Evolutionary conservation across 331 rosid species (phyloP).

Genomic region (Quercus phellos): DNA sequence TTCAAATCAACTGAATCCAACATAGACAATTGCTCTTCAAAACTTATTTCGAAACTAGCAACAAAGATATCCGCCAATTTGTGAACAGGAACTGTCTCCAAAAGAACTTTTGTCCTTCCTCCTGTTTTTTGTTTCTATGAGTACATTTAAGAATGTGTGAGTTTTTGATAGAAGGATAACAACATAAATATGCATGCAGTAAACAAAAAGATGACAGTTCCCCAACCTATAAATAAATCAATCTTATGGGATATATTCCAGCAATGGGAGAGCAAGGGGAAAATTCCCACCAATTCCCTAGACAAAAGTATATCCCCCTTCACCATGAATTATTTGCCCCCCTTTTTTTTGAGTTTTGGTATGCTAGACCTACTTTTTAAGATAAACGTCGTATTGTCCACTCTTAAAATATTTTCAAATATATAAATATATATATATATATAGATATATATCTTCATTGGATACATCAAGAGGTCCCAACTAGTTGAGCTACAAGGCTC

Average conservation of each 20-base stretch:
- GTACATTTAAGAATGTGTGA: slow-evolving; percentile 33
- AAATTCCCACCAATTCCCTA: too few species aligned
- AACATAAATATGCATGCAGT: not conserved
- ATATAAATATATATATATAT: too few species aligned
- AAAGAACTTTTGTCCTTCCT: slow-evolving; percentile 90
- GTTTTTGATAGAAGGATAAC: slow-evolving; percentile 13
- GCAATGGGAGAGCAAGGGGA: not conserved
- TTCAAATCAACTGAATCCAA: slow-evolving; percentile 94
- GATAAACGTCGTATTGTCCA: too few species aligned
- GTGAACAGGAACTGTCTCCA: slow-evolving; percentile 95
- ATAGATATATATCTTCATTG: too few species aligned
- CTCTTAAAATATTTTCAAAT: too few species aligned
- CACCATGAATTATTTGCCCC: too few species aligned
- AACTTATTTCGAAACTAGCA: slow-evolving; percentile 97
- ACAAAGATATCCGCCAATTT: slow-evolving; percentile 98
- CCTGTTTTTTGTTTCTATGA: slow-evolving; percentile 89
- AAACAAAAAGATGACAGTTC: not conserved
- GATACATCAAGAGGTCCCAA: too few species aligned
- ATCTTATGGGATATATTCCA: not conserved
- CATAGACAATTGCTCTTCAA: slow-evolving; percentile 92
- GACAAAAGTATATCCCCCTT: too few species aligned
- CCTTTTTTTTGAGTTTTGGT: too few species aligned
- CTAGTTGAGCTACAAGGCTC: too few species aligned
- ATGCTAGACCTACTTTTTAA: too few species aligned
- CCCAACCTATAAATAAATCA: not conserved